These are phyloP conservation scores for Rhytidiadelphus loreus DNA, from an alignment of 225 moss, liverwort and hornwort species.

Conservation along the genomic window DNA sequence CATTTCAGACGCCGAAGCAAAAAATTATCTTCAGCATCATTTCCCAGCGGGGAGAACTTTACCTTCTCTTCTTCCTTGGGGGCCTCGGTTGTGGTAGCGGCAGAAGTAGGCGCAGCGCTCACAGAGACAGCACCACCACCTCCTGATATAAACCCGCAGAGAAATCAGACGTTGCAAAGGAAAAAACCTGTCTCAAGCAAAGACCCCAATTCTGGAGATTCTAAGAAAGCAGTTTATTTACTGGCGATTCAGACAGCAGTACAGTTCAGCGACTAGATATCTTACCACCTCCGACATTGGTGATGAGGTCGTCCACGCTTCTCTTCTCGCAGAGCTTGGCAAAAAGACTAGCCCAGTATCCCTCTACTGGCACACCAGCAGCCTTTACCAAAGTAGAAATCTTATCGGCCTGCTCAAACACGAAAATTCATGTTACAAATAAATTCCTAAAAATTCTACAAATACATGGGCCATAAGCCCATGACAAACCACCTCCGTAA, in stretches of 20 bases:
- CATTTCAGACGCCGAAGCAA: background rate
- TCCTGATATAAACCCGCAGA: background rate
- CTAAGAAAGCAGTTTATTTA: background rate
- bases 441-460: no score
- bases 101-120: slow-evolving; percentile 32
- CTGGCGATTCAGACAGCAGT: background rate
- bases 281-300: slow-evolving; percentile 73
- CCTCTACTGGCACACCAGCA: slow-evolving; percentile 63
- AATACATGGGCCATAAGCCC: no score
- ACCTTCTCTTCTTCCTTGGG: slow-evolving; percentile 50
- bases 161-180: background rate
- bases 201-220: background rate
- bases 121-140: slow-evolving; percentile 62
- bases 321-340: slow-evolving; percentile 84
- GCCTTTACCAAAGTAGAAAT: slow-evolving; percentile 62
- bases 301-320: slow-evolving; percentile 72
- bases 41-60: background rate
- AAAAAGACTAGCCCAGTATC: slow-evolving; percentile 26
- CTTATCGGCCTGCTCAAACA: slow-evolving; percentile 47
- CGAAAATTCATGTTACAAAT: background rate
- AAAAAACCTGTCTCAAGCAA: no score
- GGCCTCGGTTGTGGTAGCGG: background rate
- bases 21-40: background rate
- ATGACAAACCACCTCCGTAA: background rate
- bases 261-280: background rate